A percentile compares a stretch with the other conserved stretches of the same genome.
Conservation (phyloP, 192 early-diverging fungal genomes). For the Paraglomus occultum region DNA sequence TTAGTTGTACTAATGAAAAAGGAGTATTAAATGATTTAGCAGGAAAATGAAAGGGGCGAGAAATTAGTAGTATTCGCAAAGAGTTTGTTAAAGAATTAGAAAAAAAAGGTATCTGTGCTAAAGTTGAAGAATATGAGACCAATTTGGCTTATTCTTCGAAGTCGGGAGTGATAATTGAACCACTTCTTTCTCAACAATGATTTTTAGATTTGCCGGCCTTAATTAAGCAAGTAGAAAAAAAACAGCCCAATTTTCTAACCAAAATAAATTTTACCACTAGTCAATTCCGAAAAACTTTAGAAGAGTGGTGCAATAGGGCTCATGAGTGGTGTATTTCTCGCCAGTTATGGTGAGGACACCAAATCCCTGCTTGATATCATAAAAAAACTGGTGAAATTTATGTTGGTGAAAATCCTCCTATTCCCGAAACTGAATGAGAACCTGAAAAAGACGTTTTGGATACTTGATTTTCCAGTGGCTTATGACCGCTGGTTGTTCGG, state of each 20-base stretch:
- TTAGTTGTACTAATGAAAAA: constrained; percentile 24
- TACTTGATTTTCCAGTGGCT: constrained; percentile 23
- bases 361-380: constrained; percentile 13
- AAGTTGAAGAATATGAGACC: constrained; percentile 16
- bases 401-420: neutral
- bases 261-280: neutral
- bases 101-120: neutral
- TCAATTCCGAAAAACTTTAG: constrained; percentile 5
- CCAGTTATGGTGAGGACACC: constrained; percentile 19
- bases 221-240: neutral
- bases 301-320: neutral
- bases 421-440: neutral
- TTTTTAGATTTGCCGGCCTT: constrained; percentile 14
- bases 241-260: constrained; percentile 3
- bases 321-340: constrained; percentile 16
- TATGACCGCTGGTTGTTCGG: constrained; percentile 2
- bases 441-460: constrained; percentile 20
- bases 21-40: constrained; percentile 14
- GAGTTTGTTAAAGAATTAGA: neutral
- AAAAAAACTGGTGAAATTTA: constrained; percentile 22
- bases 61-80: neutral
- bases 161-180: constrained; percentile 1
- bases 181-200: constrained; percentile 6
- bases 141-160: neutral
- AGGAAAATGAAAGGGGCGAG: neutral